Evolutionary conservation across 2,329 filamentous ascomycete species (phyloP), one percentile per base, ranked within the genome.

Genomic region (Hirsutella thompsonii): DNA sequence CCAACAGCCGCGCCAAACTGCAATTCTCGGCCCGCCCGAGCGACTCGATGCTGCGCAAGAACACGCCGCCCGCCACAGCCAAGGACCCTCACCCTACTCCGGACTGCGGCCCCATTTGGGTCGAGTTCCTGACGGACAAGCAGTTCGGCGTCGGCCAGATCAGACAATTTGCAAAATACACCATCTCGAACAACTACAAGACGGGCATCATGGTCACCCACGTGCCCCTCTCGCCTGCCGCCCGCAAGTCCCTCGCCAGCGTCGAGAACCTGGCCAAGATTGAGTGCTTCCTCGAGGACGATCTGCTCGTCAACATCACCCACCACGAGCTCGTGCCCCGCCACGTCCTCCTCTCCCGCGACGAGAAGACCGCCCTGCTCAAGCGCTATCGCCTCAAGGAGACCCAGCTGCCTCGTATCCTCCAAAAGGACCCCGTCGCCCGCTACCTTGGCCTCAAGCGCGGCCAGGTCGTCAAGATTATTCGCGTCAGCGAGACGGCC

Each of bases 391-490:
- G 92, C 38, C 67, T 98, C 61, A 96, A 95, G 77, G 92, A 98
- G 72, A 95, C 87, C 9, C 92, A 98, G 68, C 70, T 98, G 56
- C 92, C 92, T 4, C 76, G 92, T 42, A 94, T 98, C 53, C 77
- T 94, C 62, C 76, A 84, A 50, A 85, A 84, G 51, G 92, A 98
- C 60, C 92, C 92, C 3, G 88, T 98, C 40, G 86, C 92, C 20
- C 81, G 83, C 54, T 98, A 96, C 61, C 68, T 95, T 42, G 92
- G 92, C 11, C 68, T 98, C 58, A 83, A 84, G 68, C 76, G 89
- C 57, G 88, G 89, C 3, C 85, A 95, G 64, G 89, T 98, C 3
- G 92, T 98, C 55, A 98, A 98, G 76, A 98, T 98, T 54, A 95
- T 98, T 55, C 74, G 92, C 49, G 89, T 83, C 61, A 89, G 82